Evolutionary conservation across 2,329 filamentous ascomycete genomes (phyloP).

Genomic region (Penicillium hesseltinei): DNA sequence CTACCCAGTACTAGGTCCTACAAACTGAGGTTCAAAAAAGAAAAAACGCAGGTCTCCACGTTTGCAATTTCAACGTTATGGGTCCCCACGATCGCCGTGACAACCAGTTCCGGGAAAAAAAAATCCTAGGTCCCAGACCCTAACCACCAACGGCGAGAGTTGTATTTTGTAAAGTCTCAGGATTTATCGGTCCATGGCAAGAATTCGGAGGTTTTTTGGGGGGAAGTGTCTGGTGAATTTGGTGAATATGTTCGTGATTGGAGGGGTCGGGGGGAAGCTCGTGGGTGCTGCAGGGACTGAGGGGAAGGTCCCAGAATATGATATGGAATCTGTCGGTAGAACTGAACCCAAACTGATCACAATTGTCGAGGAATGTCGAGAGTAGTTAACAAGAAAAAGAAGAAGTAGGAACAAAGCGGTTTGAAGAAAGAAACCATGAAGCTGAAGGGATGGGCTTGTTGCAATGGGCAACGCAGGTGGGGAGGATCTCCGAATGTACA

Average conservation of each 20-base stretch:
- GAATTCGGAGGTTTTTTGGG: neutral
- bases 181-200: conserved; percentile 34
- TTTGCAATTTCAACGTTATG: conserved; percentile 15
- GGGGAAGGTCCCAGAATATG: conserved; percentile 4
- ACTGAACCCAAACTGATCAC: conserved; percentile 7
- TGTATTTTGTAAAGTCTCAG: conserved; percentile 18
- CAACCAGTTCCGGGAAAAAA: conserved; percentile 10
- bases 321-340: neutral
- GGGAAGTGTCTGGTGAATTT: neutral
- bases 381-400: conserved; percentile 21
- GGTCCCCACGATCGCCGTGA: conserved; percentile 15
- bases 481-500: conserved; percentile 34
- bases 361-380: conserved; percentile 22
- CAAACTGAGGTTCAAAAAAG: conserved; percentile 8
- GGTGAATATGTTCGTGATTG: conserved; percentile 12
- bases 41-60: conserved; percentile 10
- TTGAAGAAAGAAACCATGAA: conserved; percentile 37
- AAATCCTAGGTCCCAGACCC: conserved; percentile 18
- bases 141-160: conserved; percentile 18
- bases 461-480: conserved; percentile 44
- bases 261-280: conserved; percentile 22
- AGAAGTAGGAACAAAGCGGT: conserved; percentile 23
- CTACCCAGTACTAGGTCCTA: conserved; percentile 11
- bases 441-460: conserved; percentile 43
- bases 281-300: conserved; percentile 18